Conservation (phyloP, 1,284 basidiomycete species). For the Rhodofomes roseus region DNA sequence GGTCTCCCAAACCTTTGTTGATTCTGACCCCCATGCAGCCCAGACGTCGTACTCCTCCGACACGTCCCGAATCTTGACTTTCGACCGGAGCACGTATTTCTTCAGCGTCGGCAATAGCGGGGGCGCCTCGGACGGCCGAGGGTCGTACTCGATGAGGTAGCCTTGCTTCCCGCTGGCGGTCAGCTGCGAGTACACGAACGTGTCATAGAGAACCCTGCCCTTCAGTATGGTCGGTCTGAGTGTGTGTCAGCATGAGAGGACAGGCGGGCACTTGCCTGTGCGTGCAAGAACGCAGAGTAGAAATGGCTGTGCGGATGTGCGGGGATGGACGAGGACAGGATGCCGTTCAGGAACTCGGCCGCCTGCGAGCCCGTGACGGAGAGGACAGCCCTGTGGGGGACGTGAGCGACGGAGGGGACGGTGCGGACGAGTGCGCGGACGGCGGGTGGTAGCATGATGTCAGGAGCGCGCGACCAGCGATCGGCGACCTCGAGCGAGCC, state of each 20-base stretch:
- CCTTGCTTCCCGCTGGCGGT: conserved; percentile 43
- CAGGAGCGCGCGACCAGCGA: neutral
- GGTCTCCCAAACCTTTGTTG: conserved; percentile 35
- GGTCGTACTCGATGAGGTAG: conserved; percentile 77
- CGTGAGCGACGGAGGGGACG: conserved; percentile 57
- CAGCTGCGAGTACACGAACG: conserved; percentile 75
- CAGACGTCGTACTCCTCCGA: conserved; percentile 76
- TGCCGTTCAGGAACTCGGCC: conserved; percentile 84
- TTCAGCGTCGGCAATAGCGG: conserved; percentile 68
- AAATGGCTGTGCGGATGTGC: conserved; percentile 48
- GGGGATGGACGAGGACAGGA: conserved; percentile 64
- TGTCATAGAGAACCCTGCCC: conserved; percentile 89
- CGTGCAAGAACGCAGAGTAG: conserved; percentile 83
- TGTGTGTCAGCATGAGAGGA: neutral
- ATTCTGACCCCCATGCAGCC: conserved; percentile 69
- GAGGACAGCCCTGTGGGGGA: conserved; percentile 65
- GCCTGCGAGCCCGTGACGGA: conserved; percentile 83
- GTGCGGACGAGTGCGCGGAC: conserved; percentile 43
- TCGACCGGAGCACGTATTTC: conserved; percentile 86
- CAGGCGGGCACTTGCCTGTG: conserved; percentile 61
- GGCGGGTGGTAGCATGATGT: conserved; percentile 33
- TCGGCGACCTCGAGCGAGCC: neutral
- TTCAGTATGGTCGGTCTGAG: conserved; percentile 29
- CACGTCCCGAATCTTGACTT: conserved; percentile 81
- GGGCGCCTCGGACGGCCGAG: conserved; percentile 50